These are phyloP conservation scores for Candida nitratophila DNA, from an alignment of 805 yeast species.

Conservation along the genomic window DNA sequence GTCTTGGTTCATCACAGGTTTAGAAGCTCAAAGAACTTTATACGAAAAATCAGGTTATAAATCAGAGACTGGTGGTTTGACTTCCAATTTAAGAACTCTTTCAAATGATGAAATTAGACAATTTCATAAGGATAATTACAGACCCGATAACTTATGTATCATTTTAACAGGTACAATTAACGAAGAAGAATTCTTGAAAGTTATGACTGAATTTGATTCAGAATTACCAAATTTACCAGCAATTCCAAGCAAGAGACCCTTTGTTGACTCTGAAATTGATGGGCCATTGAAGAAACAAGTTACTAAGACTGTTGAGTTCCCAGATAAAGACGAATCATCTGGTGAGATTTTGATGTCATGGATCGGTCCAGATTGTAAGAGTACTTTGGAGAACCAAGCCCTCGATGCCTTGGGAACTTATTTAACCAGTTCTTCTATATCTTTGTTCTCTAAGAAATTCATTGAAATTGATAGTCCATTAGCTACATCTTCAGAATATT, in stretches of 20 bases:
- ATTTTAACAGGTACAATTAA: conserved; percentile 84
- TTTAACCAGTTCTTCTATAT: conserved; percentile 69
- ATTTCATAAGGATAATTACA: conserved; percentile 66
- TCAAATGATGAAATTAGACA: conserved; percentile 66
- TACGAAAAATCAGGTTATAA: conserved; percentile 72
- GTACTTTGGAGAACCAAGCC: conserved; percentile 54
- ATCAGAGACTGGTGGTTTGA: conserved; percentile 90
- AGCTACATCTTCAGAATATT: conserved; percentile 62
- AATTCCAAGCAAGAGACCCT: conserved; percentile 54
- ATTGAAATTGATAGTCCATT: conserved; percentile 80
- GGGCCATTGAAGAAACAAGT: conserved; percentile 30
- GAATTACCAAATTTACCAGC: conserved; percentile 39
- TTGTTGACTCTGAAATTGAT: conserved; percentile 60
- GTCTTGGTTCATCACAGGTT: conserved; percentile 57
- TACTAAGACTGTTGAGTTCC: conserved; percentile 60
- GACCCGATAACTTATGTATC: conserved; percentile 79
- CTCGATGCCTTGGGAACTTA: conserved; percentile 66
- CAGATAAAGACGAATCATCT: conserved; percentile 81
- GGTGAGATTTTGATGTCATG: conserved; percentile 72
- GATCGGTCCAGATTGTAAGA: conserved; percentile 67
- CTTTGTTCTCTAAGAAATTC: conserved; percentile 61
- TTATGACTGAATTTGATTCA: conserved; percentile 56
- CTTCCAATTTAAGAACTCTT: conserved; percentile 66
- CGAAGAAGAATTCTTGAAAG: conserved; percentile 56
- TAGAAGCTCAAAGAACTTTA: conserved; percentile 52